Conservation (phyloP, 2,329 filamentous ascomycete genomes). For the Fusarium pseudoanthophilum region DNA sequence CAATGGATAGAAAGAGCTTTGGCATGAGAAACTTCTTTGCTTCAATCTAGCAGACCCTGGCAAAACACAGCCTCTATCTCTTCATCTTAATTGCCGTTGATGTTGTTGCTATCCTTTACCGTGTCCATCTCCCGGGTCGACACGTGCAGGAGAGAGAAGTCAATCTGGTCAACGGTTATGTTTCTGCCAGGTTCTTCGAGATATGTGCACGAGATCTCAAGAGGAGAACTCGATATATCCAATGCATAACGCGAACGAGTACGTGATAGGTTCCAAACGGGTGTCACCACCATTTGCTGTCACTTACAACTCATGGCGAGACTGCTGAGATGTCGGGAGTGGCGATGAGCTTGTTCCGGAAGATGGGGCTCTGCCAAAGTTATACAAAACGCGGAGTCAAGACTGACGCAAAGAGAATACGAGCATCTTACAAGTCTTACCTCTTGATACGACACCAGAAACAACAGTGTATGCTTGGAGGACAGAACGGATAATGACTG, state of each 20-base stretch:
- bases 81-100: no score
- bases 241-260: not conserved
- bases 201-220: not conserved
- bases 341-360: not conserved
- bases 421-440: not conserved
- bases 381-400: not conserved
- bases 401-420: not conserved
- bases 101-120: not conserved
- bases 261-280: not conserved
- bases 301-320: no score
- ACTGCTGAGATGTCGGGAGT: not conserved
- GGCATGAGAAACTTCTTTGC: conserved; percentile 22
- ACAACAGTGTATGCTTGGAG: not conserved
- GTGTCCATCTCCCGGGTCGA: not conserved
- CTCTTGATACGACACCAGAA: not conserved
- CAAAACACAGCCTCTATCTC: not conserved
- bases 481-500: not conserved
- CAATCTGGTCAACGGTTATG: no score
- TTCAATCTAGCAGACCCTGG: not conserved
- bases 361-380: not conserved
- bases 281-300: not conserved
- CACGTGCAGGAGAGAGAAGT: not conserved
- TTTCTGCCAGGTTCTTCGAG: not conserved
- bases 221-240: not conserved
- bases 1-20: conserved; percentile 3